Percentiles rank a stretch among this genome's conserved stretches.
Conservation (phyloP, 331 rosid genomes). For the Acacia concinna region DNA sequence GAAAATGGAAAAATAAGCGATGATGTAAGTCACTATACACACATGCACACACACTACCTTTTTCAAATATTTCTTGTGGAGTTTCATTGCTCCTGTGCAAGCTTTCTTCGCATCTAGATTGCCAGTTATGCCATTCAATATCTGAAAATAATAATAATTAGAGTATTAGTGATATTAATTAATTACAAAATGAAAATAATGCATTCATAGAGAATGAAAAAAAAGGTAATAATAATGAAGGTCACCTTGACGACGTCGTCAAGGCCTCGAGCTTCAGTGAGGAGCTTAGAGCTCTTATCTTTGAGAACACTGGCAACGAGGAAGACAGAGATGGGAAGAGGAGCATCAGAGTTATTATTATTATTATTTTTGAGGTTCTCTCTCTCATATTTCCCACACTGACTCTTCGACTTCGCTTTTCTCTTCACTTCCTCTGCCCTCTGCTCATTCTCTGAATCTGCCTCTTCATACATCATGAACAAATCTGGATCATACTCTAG, state of each 20-base stretch:
- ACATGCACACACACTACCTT: constrained; percentile 76
- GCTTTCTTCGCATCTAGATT: constrained; percentile 94
- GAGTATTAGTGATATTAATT: too few species aligned
- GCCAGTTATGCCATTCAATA: constrained; percentile 91
- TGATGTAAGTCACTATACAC: too few species aligned
- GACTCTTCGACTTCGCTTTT: constrained; percentile 69
- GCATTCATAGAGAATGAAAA: not conserved
- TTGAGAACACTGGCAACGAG: constrained; percentile 95
- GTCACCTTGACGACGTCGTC: constrained; percentile 89
- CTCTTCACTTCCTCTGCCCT: constrained; percentile 62
- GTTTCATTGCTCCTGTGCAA: constrained; percentile 92
- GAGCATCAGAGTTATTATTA: constrained; percentile 46
- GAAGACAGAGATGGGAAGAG: constrained; percentile 89
- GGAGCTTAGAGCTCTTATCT: constrained; percentile 79
- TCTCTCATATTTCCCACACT: constrained; percentile 88
- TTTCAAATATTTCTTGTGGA: constrained; percentile 85
- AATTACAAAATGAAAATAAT: too few species aligned
- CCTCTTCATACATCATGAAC: constrained; percentile 64
- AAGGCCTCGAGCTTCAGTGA: constrained; percentile 82
- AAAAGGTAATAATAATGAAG: not conserved
- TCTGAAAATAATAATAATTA: too few species aligned
- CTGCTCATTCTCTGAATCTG: constrained; percentile 44
- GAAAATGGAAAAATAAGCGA: too few species aligned
- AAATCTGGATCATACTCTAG: constrained; percentile 86
- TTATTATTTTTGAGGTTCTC: constrained; percentile 56